Evolutionary conservation across 805 yeast genomes (phyloP), one percentile per base, ranked within the genome.

Genomic region (Candida saitoana): DNA sequence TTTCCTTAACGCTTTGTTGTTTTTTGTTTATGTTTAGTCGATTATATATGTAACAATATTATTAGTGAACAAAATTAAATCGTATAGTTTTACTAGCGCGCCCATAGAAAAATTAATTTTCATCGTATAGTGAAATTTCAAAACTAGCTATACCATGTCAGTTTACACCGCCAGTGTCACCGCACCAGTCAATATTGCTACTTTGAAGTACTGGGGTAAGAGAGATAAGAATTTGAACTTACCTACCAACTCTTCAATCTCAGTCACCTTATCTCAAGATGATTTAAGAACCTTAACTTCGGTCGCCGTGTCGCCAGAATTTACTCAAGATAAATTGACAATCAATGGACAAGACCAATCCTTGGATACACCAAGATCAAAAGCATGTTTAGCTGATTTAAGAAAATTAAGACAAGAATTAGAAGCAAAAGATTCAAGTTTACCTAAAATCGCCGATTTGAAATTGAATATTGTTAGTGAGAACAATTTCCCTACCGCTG

Each of bases 401-500:
- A 81, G 96, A 57, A 52, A 59, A 7, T 74, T 83, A 52, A 82
- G 99, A 62, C 50, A 56, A 19, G 69, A 73, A 48, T 55, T 84
- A 39, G 97, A 90, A 63, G 51, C 50, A 1, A 48, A 53, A n/a
- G 79, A 87, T 56, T 29, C 72, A 0, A 46, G 67, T 1, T 65
- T 83, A 49, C 87, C 90, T 32, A 73, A 69, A 54, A 70, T 89
- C 45, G 76, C 91, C 24, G 54, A 69, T 15, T 80, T 77, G 77
- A 73, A 76, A 39, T 71, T 93, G 43, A 87, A 82, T 54, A 85
- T 93, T 51, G 95, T 87, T 11, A 82, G 95, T 19, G 96, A 88
- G 59, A 93, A 93, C 71, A 93, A 93, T 67, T 93, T 93, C 74
- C 99, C 99, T 40, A 93, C 99, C 18, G 99, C 99, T 24, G 99